Percentiles rank a stretch among this genome's conserved stretches.
Conservation (phyloP, 768 basidiomycete species). For the Tricholoma furcatifolium region DNA sequence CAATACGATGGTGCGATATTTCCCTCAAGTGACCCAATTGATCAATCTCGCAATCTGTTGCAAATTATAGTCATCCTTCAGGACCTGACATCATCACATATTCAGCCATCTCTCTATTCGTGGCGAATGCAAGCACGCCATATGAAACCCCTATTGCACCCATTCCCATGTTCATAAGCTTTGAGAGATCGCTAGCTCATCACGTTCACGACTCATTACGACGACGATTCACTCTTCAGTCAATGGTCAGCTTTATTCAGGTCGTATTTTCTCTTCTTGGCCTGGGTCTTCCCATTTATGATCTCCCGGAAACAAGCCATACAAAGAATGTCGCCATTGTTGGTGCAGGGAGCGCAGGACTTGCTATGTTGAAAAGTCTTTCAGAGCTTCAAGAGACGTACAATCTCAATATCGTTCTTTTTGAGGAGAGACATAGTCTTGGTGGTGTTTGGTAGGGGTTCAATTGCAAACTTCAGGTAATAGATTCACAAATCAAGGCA, state of each 20-base stretch:
- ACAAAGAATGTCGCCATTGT: conserved; percentile 54
- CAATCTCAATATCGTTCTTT: conserved; percentile 49
- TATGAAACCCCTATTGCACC: conserved; percentile 15
- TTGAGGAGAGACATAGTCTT: conserved; percentile 49
- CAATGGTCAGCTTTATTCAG: conserved; percentile 27
- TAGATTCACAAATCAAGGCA: conserved; percentile 9
- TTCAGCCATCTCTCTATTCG: not conserved
- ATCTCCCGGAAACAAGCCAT: conserved; percentile 7
- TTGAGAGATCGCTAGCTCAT: not conserved
- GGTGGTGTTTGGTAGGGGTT: conserved; percentile 55
- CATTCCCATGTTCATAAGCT: conserved; percentile 3
- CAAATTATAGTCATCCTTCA: not conserved
- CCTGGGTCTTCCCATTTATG: not conserved
- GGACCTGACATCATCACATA: not conserved
- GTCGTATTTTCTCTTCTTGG: conserved; percentile 20
- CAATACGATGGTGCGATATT: conserved; percentile 6
- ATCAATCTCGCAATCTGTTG: not conserved
- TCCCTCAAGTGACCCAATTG: not conserved
- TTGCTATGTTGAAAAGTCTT: conserved; percentile 50
- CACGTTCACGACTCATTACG: not conserved
- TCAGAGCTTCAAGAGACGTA: conserved; percentile 41
- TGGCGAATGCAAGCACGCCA: conserved; percentile 23
- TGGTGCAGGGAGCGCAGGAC: conserved; percentile 56
- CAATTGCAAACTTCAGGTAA: not conserved
- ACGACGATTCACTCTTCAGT: not conserved